A percentile compares a stretch with the other conserved stretches of the same genome.
Evolutionary conservation across 164 flowering plant genomes (phyloP).

Genomic region (Magnolia changhungtana): DNA sequence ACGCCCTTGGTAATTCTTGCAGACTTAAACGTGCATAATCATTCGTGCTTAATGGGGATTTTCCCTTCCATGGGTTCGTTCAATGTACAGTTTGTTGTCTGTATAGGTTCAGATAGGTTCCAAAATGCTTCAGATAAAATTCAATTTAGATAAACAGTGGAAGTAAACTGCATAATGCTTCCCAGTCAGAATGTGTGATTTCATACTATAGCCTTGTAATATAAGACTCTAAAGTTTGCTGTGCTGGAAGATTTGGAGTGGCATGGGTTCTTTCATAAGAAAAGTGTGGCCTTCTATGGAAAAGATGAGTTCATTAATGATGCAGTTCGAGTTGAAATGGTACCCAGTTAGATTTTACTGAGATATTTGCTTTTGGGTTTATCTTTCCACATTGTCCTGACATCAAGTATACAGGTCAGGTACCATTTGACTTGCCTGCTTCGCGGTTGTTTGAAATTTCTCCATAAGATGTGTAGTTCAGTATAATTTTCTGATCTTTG

Average conservation of each 20-base stretch:
- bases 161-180: background rate
- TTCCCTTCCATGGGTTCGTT: too few relatives aligned
- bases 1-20: background rate
- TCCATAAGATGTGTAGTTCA: too few relatives aligned
- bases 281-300: background rate
- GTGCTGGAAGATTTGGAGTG: background rate
- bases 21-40: background rate
- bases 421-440: too few relatives aligned
- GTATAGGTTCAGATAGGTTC: too few relatives aligned
- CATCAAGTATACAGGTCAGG: too few relatives aligned
- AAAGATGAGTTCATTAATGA: background rate
- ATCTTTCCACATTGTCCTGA: too few relatives aligned
- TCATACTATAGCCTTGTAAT: background rate
- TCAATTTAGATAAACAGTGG: background rate
- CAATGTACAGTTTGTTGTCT: too few relatives aligned
- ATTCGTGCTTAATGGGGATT: background rate
- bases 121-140: background rate
- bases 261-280: background rate
- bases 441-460: too few relatives aligned
- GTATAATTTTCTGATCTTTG: background rate
- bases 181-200: background rate
- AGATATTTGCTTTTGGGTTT: background rate
- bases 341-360: background rate
- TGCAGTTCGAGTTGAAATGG: background rate
- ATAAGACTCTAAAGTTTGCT: background rate